These are phyloP conservation scores for Phytophthora boehmeriae DNA, from an alignment of 352 stramenopile species.

Conservation along the genomic window DNA sequence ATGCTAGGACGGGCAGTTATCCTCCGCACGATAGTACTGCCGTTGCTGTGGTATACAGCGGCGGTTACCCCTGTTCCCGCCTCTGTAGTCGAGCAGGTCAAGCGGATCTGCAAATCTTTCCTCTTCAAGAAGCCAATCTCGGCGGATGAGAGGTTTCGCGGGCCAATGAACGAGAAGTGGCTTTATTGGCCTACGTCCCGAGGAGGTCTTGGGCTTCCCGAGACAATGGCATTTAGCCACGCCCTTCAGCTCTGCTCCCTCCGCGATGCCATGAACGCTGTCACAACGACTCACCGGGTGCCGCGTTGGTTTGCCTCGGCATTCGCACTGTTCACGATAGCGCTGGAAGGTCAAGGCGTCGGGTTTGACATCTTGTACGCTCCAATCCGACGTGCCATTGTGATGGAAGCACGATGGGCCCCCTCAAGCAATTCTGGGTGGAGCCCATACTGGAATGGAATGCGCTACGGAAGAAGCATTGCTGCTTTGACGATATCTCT, in stretches of 20 bases:
- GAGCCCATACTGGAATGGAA: conserved; percentile 3
- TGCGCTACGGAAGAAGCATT: not conserved
- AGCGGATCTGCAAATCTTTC: conserved; percentile 8
- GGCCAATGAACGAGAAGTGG: conserved; percentile 4
- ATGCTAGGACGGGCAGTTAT: conserved; percentile 8
- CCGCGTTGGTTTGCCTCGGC: conserved; percentile 13
- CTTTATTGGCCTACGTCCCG: conserved; percentile 10
- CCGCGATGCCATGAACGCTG: conserved; percentile 4
- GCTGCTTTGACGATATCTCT: not conserved
- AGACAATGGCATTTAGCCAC: not conserved
- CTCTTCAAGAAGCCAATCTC: conserved; percentile 17
- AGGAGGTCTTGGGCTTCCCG: conserved; percentile 10
- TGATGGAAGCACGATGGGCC: conserved; percentile 1
- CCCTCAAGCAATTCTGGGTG: conserved; percentile 10
- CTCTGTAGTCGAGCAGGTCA: not conserved
- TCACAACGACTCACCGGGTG: not conserved
- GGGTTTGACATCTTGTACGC: conserved; percentile 19
- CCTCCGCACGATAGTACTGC: conserved; percentile 3
- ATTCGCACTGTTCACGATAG: not conserved
- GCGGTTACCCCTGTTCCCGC: conserved; percentile 5
- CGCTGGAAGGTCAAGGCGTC: not conserved
- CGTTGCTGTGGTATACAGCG: conserved; percentile 18
- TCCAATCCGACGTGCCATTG: not conserved
- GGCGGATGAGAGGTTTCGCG: no score
- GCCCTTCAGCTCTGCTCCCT: conserved; percentile 13